phyloP scores from a whole-genome alignment of 208 protist genomes.

The Balamuthia mandrillaris region DNA sequence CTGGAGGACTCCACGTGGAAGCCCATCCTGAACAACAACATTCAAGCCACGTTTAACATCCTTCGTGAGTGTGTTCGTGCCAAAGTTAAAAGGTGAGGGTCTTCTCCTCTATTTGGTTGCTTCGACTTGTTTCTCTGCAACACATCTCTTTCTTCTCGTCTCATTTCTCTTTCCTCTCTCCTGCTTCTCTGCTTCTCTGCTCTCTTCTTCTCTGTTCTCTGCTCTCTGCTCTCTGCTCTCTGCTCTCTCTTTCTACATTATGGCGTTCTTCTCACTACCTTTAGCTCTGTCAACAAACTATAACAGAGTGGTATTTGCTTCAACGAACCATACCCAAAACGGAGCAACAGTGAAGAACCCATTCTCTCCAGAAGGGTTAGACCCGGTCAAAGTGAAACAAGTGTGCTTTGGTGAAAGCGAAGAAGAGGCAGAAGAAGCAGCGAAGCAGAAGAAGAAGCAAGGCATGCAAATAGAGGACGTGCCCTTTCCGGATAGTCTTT shows the following conservation, averaged over 20 bases:
- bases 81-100: background rate
- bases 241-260: no score
- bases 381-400: background rate
- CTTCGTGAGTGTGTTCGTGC: background rate
- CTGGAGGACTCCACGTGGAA: no score
- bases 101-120: background rate
- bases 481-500: background rate
- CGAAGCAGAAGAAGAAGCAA: background rate
- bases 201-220: no score
- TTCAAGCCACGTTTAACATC: background rate
- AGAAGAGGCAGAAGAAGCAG: background rate
- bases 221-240: no score
- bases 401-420: background rate
- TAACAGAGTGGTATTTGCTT: conserved; percentile 2
- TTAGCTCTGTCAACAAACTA: no score
- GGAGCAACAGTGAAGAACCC: background rate
- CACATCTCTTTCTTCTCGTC: background rate
- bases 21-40: background rate
- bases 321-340: background rate
- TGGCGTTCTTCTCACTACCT: no score
- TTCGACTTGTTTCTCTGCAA: background rate
- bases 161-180: background rate
- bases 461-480: background rate
- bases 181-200: no score
- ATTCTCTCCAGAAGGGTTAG: background rate